These are phyloP conservation scores for Penicillium fimorum DNA, from an alignment of 495 filamentous ascomycete species.

Conservation along the genomic window DNA sequence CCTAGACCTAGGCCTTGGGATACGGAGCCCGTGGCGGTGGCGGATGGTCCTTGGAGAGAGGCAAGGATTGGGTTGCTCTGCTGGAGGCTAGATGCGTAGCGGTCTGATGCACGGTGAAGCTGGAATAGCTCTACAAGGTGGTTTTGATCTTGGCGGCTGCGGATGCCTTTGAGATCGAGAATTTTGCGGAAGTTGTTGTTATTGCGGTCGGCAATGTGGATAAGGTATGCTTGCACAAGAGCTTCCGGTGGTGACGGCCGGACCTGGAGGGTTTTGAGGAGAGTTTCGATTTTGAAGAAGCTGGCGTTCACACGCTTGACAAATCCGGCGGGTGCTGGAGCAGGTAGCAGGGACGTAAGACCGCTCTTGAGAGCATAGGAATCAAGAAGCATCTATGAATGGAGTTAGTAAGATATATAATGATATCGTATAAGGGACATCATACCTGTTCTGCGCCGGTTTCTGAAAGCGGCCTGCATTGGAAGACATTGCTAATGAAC, in stretches of 20 bases:
- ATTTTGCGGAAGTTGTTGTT: conserved; percentile 96
- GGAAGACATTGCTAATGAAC: conserved; percentile 81
- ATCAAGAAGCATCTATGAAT: conserved; percentile 82
- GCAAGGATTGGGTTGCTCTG: conserved; percentile 45
- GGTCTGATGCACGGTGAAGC: conserved; percentile 66
- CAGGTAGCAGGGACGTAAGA: conserved; percentile 50
- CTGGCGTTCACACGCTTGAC: conserved; percentile 82
- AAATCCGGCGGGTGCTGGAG: conserved; percentile 61
- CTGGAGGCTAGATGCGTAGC: conserved; percentile 48
- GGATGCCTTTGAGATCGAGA: conserved; percentile 87
- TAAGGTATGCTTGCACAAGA: conserved; percentile 93
- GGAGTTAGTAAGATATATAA: conserved; percentile 4
- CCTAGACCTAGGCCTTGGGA: conserved; percentile 42
- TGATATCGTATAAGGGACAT: neutral
- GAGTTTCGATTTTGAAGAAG: conserved; percentile 83
- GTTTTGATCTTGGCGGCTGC: conserved; percentile 72
- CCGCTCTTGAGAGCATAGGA: conserved; percentile 86
- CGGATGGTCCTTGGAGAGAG: conserved; percentile 38
- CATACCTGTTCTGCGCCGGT: conserved; percentile 90
- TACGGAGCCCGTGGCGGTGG: conserved; percentile 39
- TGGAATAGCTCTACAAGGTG: conserved; percentile 86
- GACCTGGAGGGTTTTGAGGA: conserved; percentile 96
- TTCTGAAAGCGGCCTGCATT: conserved; percentile 85
- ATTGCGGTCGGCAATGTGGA: conserved; percentile 86
- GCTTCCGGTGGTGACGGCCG: conserved; percentile 87